A percentile compares a stretch with the other conserved stretches of the same genome.
These are phyloP conservation scores for Sphagnum fallax DNA, from an alignment of 228 moss, liverwort and hornwort genomes.

Conservation along the genomic window DNA sequence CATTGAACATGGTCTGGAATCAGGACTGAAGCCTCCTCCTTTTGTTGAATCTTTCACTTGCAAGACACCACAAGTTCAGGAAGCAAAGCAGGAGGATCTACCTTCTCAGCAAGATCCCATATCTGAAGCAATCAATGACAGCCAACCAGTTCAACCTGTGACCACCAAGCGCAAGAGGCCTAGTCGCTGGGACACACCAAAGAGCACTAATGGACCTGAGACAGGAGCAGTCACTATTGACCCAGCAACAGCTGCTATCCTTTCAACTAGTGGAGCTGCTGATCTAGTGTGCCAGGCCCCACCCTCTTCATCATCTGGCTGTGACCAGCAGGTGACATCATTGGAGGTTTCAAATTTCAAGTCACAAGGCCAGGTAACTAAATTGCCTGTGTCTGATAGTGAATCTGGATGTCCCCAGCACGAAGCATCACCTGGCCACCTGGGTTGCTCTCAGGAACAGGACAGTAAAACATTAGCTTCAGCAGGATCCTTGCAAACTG, in stretches of 20 bases:
- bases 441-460: constrained; percentile 9
- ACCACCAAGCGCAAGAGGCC: constrained; percentile 50
- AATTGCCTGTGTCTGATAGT: background rate
- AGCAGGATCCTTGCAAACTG: constrained; percentile 14
- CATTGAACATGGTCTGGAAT: background rate
- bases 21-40: background rate
- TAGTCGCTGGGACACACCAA: constrained; percentile 77
- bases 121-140: background rate
- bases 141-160: constrained; percentile 5
- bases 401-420: constrained; percentile 4
- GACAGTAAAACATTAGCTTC: constrained; percentile 6
- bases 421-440: constrained; percentile 11
- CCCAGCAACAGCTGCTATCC: background rate
- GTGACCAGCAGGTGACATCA: background rate
- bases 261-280: background rate
- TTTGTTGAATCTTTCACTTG: background rate
- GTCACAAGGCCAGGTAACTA: background rate
- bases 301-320: background rate
- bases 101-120: constrained; percentile 8
- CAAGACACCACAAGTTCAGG: background rate
- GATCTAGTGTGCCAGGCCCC: background rate
- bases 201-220: constrained; percentile 3
- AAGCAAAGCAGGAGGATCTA: constrained; percentile 11
- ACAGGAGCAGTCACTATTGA: constrained; percentile 1
- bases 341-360: constrained; percentile 1